phyloP scores from a whole-genome alignment of 2,329 filamentous ascomycete species.

The Stemphylium lycopersici region DNA sequence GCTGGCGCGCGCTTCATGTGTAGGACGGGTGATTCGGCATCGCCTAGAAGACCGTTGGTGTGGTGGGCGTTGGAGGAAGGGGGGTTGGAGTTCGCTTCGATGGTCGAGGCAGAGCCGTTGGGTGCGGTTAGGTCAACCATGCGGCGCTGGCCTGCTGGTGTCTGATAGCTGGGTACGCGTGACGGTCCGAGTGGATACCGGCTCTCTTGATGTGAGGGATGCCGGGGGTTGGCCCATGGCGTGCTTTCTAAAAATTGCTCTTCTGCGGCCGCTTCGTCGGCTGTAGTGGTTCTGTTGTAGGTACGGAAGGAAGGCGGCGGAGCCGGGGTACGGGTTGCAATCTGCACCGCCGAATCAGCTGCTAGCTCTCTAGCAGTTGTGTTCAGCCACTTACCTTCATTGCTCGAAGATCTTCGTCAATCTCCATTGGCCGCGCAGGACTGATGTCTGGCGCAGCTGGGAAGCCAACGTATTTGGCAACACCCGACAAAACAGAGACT shows the following conservation, averaged over 20 bases:
- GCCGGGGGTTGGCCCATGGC: conserved; percentile 88
- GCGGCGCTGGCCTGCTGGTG: conserved; percentile 45
- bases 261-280: conserved; percentile 68
- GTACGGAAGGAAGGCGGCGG: conserved; percentile 42
- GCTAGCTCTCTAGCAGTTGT: conserved; percentile 16
- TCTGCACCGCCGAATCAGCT: conserved; percentile 39
- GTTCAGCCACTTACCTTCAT: conserved; percentile 74
- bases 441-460: conserved; percentile 88
- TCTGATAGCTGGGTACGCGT: conserved; percentile 43
- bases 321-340: conserved; percentile 40
- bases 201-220: conserved; percentile 47
- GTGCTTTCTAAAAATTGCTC: conserved; percentile 90
- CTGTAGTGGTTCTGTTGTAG: conserved; percentile 47
- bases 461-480: conserved; percentile 95
- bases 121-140: conserved; percentile 43
- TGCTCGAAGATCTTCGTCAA: conserved; percentile 85
- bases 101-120: conserved; percentile 49
- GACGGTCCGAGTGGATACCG: conserved; percentile 39
- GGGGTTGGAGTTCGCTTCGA: conserved; percentile 48
- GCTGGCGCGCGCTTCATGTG: conserved; percentile 46
- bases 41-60: conserved; percentile 34
- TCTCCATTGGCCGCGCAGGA: conserved; percentile 72
- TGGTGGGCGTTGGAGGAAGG: conserved; percentile 42
- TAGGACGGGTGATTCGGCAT: conserved; percentile 47
- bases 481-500: conserved; percentile 85